Percentiles rank a stretch among this genome's conserved stretches.
phyloP scores from a whole-genome alignment of 2,329 filamentous ascomycete genomes.

The Colletotrichum sp. region DNA sequence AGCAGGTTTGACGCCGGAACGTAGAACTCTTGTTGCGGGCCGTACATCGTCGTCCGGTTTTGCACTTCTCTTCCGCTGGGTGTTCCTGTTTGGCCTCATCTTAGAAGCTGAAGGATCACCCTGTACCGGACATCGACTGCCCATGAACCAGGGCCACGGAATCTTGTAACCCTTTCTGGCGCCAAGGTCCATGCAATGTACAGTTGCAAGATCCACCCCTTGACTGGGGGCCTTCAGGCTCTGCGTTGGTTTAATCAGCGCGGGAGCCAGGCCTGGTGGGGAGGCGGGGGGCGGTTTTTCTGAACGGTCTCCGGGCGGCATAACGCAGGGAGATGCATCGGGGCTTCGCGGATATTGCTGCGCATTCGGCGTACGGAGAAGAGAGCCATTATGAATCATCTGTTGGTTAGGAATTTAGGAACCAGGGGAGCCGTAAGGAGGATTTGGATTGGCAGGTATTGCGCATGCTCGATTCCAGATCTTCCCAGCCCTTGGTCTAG shows the following conservation, averaged over 20 bases:
- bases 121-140: background rate
- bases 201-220: background rate
- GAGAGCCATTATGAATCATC: background rate
- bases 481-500: background rate
- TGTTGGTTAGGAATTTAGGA: background rate
- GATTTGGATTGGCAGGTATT: background rate
- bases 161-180: background rate
- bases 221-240: background rate
- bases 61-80: background rate
- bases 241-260: background rate
- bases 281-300: background rate
- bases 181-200: slow-evolving; percentile 1
- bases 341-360: background rate
- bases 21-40: background rate
- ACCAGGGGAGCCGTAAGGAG: background rate
- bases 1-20: background rate
- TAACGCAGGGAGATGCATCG: background rate
- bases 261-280: background rate
- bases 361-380: background rate
- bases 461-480: background rate
- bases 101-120: background rate
- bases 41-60: background rate
- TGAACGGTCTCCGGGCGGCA: background rate
- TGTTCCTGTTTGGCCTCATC: background rate
- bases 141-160: slow-evolving; percentile 17